Conservation (phyloP, 2,329 filamentous ascomycete genomes). For the Phymatotrichopsis omnivora region DNA sequence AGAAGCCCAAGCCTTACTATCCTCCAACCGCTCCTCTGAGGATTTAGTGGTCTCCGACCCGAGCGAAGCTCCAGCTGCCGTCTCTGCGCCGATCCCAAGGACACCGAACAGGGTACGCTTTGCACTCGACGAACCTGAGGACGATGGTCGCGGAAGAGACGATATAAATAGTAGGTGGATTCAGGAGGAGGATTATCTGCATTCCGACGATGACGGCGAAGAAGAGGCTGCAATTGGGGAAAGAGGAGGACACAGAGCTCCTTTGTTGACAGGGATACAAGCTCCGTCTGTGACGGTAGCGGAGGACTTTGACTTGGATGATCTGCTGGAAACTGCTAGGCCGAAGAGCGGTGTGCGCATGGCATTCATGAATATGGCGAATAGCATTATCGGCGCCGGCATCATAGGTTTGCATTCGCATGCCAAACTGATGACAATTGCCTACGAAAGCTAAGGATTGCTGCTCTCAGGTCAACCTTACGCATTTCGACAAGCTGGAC, state of each 20-base stretch:
- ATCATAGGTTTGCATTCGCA: slow-evolving; percentile 44
- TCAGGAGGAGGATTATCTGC: slow-evolving; percentile 52
- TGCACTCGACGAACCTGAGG: slow-evolving; percentile 39
- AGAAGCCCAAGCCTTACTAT: no score
- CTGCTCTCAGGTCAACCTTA: slow-evolving; percentile 61
- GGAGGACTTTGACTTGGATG: slow-evolving; percentile 44
- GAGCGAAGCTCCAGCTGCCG: slow-evolving; percentile 12
- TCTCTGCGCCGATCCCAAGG: slow-evolving; percentile 41
- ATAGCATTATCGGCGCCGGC: slow-evolving; percentile 80
- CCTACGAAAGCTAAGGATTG: background rate
- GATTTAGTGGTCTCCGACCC: slow-evolving; percentile 22
- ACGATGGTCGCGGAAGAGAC: slow-evolving; percentile 29
- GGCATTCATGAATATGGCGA: slow-evolving; percentile 99
- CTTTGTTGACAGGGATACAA: slow-evolving; percentile 72
- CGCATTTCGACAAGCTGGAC: slow-evolving; percentile 84
- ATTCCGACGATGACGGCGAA: slow-evolving; percentile 29
- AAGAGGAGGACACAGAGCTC: slow-evolving; percentile 42
- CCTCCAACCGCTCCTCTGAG: slow-evolving; percentile 15
- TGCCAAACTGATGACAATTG: slow-evolving; percentile 47
- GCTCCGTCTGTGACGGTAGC: slow-evolving; percentile 67
- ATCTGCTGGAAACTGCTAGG: slow-evolving; percentile 48
- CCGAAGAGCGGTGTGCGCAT: slow-evolving; percentile 77
- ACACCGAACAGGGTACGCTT: slow-evolving; percentile 68
- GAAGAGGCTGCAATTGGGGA: slow-evolving; percentile 32
- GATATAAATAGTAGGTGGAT: slow-evolving; percentile 38